Base-by-base conservation (phyloP, 2,329 filamentous ascomycete genomes). In the Penicillium sp. region DNA sequence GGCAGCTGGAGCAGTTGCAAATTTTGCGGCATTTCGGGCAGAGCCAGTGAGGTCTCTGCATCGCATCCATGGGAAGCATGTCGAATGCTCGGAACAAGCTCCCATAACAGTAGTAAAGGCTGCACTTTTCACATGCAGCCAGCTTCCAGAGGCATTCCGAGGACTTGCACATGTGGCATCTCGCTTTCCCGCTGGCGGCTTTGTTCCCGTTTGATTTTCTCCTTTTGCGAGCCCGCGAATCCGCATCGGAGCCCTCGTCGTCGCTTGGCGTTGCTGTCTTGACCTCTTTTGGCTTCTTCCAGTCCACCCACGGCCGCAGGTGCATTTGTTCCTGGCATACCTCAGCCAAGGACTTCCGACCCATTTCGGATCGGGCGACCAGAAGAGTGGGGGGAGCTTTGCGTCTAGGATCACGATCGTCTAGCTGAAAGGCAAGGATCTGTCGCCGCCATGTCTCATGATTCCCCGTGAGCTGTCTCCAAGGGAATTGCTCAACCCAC, bases 401-500 rank as follows among this genome's bases (percentile, higher is more conserved):
- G 11, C 88, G 82, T 60, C 89, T 87, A 22, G 89, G 81, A 8
- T 38, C n/a, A 14, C 58, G 58, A 14, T 61, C 40, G 55, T 84
- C 89, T 43, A 88, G 87, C 65, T 91, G 87, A 64, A 91, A 87
- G 53, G 87, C 83, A 54, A 96, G 87, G 35, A 97, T 87, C 75
- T 93, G 86, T 19, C 85, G 83, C 42, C 93, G 86, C 92, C 94
- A 99, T 2, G 80, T 79, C 64, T 97, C 93, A 73, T 98, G 93
- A 61, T 90, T 89, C 54, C 87, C 82, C 0, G 87, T 82, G 11
- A 99, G 81, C 14, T 93, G 87, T 45, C 87, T 83, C 93, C 93
- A 98, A 13, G 85, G 81, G 84, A 93, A 97, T 73, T 98, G 95
- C 73, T 99, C 93, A 54, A 92, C 92, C 93, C 94, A 99, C 62